Conservation (phyloP, 768 basidiomycete genomes). For the Suillus clintonianus region DNA sequence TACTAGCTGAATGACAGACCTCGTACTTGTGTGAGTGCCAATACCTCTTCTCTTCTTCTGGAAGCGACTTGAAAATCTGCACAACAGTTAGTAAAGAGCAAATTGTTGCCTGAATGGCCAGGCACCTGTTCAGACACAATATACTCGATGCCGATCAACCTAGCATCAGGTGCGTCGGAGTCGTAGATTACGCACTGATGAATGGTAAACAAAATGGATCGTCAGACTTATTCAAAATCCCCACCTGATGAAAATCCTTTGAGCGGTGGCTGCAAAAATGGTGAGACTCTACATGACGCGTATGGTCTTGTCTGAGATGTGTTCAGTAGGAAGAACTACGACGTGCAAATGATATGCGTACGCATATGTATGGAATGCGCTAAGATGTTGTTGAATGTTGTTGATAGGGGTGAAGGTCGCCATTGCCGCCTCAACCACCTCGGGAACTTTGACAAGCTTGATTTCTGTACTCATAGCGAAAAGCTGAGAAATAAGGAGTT, state of each 20-base stretch:
- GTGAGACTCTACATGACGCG: slow-evolving; percentile 43
- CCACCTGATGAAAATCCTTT: slow-evolving; percentile 40
- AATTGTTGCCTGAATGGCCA: neutral
- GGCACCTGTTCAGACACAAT: slow-evolving; percentile 43
- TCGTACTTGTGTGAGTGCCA: slow-evolving; percentile 59
- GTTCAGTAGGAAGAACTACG: neutral
- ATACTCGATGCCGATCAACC: slow-evolving; percentile 57
- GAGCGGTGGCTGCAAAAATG: slow-evolving; percentile 45
- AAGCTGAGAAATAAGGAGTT: neutral
- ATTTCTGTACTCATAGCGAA: slow-evolving; percentile 28
- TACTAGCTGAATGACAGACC: slow-evolving; percentile 16
- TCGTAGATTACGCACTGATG: slow-evolving; percentile 47
- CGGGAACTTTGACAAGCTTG: slow-evolving; percentile 26
- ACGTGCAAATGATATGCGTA: slow-evolving; percentile 11
- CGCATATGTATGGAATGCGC: slow-evolving; percentile 37
- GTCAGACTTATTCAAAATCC: slow-evolving; percentile 17
- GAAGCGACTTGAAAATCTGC: slow-evolving; percentile 40
- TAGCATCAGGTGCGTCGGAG: slow-evolving; percentile 41
- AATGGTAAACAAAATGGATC: neutral
- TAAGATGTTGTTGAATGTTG: slow-evolving; percentile 29
- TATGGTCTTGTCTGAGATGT: slow-evolving; percentile 27
- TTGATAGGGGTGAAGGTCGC: slow-evolving; percentile 40
- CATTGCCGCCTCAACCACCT: slow-evolving; percentile 25
- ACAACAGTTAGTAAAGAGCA: neutral
- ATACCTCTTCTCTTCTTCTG: slow-evolving; percentile 47